These are phyloP conservation scores for Ustilago tritici DNA, from an alignment of 1,284 basidiomycete species.

Conservation along the genomic window DNA sequence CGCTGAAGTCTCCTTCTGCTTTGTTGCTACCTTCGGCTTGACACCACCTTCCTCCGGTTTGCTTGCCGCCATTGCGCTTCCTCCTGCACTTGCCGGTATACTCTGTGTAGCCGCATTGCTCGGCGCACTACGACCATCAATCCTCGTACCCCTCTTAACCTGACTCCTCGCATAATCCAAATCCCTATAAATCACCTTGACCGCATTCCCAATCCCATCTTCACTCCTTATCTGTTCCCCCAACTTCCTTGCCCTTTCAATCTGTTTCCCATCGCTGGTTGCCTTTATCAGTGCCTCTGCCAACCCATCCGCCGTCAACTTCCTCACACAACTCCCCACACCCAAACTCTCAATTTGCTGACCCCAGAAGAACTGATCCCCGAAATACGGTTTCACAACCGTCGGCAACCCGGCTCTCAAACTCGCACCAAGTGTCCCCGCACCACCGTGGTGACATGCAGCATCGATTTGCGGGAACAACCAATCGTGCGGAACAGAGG, in stretches of 20 bases:
- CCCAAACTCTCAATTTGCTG: constrained; percentile 87
- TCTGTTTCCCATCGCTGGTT: constrained; percentile 87
- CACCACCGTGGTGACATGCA: constrained; percentile 95
- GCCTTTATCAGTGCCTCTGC: constrained; percentile 82
- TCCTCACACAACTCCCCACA: constrained; percentile 85
- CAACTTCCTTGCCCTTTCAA: constrained; percentile 80
- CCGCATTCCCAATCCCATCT: constrained; percentile 68
- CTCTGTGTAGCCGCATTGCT: background rate
- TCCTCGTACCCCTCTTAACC: constrained; percentile 48
- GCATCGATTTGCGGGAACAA: constrained; percentile 92
- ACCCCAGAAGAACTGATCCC: constrained; percentile 98
- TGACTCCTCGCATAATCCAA: constrained; percentile 62
- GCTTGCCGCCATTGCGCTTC: background rate
- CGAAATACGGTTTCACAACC: constrained; percentile 96
- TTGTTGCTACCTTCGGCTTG: background rate
- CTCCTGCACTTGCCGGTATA: no score
- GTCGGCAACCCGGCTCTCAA: constrained; percentile 91
- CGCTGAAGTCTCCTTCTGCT: background rate
- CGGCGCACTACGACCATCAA: background rate
- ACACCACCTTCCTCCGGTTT: background rate
- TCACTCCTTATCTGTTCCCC: constrained; percentile 75
- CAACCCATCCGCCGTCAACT: constrained; percentile 82
- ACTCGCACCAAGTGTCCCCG: constrained; percentile 94
- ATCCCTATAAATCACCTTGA: constrained; percentile 65
- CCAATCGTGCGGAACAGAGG: constrained; percentile 96